These are phyloP conservation scores for Microbotryum saponariae DNA, from an alignment of 1,284 basidiomycete genomes.

Conservation along the genomic window DNA sequence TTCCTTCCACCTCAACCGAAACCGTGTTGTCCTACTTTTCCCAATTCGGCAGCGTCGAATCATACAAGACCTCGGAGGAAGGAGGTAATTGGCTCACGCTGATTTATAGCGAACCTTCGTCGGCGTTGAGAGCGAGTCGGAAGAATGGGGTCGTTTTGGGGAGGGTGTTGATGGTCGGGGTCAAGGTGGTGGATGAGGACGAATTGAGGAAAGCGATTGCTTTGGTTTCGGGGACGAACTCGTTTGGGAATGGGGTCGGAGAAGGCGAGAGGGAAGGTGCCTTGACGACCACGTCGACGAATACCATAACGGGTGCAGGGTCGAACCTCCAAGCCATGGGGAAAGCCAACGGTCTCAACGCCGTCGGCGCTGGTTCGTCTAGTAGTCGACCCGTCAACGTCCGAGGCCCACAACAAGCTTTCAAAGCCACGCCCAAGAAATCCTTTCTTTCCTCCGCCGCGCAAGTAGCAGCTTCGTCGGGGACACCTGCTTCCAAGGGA, in stretches of 20 bases:
- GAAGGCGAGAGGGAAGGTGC: background rate
- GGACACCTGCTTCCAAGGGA: background rate
- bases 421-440: slow-evolving; percentile 23
- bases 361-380: background rate
- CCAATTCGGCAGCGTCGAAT: slow-evolving; percentile 32
- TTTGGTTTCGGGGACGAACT: background rate
- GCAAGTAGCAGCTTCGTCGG: background rate
- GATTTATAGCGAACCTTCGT: slow-evolving; percentile 54
- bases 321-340: background rate
- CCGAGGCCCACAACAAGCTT: slow-evolving; percentile 27
- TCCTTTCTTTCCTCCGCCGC: slow-evolving; percentile 16
- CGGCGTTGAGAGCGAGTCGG: slow-evolving; percentile 62
- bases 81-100: slow-evolving; percentile 40
- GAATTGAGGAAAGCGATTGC: slow-evolving; percentile 9
- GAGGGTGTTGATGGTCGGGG: slow-evolving; percentile 69
- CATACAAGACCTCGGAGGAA: slow-evolving; percentile 19
- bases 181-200: slow-evolving; percentile 54
- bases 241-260: background rate
- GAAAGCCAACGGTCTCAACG: background rate
- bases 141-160: slow-evolving; percentile 67
- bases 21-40: slow-evolving; percentile 33
- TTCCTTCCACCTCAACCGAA: slow-evolving; percentile 31
- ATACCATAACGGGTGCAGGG: background rate
- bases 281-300: background rate
- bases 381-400: slow-evolving; percentile 29